A percentile compares a stretch with the other conserved stretches of the same genome.
phyloP scores from a whole-genome alignment of 306 rosid species.

The Castanea sativa region DNA sequence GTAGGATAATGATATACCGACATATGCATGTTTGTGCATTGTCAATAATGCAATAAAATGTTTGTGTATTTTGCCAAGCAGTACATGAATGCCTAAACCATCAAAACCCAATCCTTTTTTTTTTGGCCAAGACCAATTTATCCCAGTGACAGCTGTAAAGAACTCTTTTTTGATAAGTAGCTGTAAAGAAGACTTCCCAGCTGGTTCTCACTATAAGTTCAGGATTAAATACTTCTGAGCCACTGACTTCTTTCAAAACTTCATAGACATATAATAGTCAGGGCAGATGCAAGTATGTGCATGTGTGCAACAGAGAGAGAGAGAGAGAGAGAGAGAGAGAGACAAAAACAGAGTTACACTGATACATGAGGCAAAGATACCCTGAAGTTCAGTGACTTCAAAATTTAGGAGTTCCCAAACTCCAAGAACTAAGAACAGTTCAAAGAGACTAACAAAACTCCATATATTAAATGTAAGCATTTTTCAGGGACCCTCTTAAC shows the following conservation, averaged over 20 bases:
- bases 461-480: neutral
- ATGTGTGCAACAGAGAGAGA: neutral
- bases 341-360: neutral
- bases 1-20: too few relatives aligned
- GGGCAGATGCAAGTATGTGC: neutral
- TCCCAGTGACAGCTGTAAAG: neutral
- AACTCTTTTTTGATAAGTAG: neutral
- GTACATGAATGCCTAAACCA: neutral
- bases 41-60: too few relatives aligned
- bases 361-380: too few relatives aligned
- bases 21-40: neutral
- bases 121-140: neutral
- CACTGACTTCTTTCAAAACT: neutral
- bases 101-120: too few relatives aligned
- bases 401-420: neutral
- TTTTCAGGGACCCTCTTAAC: neutral
- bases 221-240: neutral
- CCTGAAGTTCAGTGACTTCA: too few relatives aligned
- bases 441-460: neutral
- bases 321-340: neutral
- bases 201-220: neutral
- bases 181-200: neutral
- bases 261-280: neutral
- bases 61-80: neutral
- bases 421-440: neutral